Percentiles rank a stretch among this genome's conserved stretches.
These are phyloP conservation scores for Dothidotthia symphoricarpi DNA, from an alignment of 2,329 filamentous ascomycete species.

Conservation along the genomic window DNA sequence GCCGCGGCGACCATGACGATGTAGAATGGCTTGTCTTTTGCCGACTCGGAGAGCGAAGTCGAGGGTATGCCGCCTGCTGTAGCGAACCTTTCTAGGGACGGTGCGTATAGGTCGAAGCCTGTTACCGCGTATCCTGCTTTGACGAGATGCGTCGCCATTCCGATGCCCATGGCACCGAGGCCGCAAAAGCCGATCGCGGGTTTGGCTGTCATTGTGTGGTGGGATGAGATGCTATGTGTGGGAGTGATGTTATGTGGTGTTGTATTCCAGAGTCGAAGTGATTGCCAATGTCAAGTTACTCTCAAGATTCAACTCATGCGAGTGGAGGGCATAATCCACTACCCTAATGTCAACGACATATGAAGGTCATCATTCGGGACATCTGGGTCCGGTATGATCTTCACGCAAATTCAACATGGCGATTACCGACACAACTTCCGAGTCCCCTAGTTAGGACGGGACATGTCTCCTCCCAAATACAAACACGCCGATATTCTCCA, in stretches of 20 bases:
- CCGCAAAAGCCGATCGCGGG: slow-evolving; percentile 65
- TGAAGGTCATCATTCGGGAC: too few species aligned
- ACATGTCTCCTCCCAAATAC: too few species aligned
- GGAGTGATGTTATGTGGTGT: background rate
- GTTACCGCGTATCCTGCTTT: slow-evolving; percentile 65
- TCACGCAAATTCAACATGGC: too few species aligned
- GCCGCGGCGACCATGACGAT: slow-evolving; percentile 76
- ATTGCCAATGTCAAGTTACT: too few species aligned
- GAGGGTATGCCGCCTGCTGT: slow-evolving; percentile 61
- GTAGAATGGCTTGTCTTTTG: slow-evolving; percentile 59
- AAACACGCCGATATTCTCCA: too few species aligned
- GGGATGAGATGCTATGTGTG: background rate
- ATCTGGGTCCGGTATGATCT: too few species aligned
- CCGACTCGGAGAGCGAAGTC: slow-evolving; percentile 61
- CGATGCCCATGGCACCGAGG: slow-evolving; percentile 78
- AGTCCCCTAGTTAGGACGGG: too few species aligned
- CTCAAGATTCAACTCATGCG: too few species aligned
- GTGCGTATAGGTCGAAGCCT: slow-evolving; percentile 69
- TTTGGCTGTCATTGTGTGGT: slow-evolving; percentile 37
- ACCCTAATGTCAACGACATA: too few species aligned
- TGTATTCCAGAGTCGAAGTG: background rate
- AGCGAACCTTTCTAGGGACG: slow-evolving; percentile 65
- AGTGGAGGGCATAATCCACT: too few species aligned
- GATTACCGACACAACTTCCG: too few species aligned
- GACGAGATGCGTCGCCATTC: slow-evolving; percentile 74